Conservation (phyloP, 495 filamentous ascomycete species). For the Penicillium maclennaniae region DNA sequence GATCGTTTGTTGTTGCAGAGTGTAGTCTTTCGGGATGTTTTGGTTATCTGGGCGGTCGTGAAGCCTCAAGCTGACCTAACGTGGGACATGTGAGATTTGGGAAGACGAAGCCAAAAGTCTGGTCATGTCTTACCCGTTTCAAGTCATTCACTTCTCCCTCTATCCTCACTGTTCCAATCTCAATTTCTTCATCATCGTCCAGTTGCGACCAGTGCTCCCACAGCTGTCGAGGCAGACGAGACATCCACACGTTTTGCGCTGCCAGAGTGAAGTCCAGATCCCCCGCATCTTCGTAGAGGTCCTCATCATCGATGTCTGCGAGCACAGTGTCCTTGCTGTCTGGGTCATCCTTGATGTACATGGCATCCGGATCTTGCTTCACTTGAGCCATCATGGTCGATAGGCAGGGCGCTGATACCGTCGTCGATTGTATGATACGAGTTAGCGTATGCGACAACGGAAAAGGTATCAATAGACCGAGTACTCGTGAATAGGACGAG, state of each 20-base stretch:
- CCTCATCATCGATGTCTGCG: slow-evolving; percentile 62
- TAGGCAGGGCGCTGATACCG: not conserved
- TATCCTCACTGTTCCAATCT: slow-evolving; percentile 74
- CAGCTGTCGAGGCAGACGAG: slow-evolving; percentile 70
- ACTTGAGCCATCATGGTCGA: slow-evolving; percentile 29
- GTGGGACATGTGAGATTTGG: not conserved
- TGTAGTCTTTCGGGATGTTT: slow-evolving; percentile 77
- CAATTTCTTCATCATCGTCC: slow-evolving; percentile 58
- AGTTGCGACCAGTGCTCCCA: slow-evolving; percentile 64
- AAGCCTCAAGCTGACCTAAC: slow-evolving; percentile 48
- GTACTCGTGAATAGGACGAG: not conserved
- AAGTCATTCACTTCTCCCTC: slow-evolving; percentile 51
- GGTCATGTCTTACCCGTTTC: slow-evolving; percentile 39
- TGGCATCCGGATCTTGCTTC: slow-evolving; percentile 38
- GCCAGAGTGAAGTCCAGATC: slow-evolving; percentile 72
- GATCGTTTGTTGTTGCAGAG: slow-evolving; percentile 58
- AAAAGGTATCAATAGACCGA: not conserved
- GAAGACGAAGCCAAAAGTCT: not conserved
- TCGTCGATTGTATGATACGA: not conserved
- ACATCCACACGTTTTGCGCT: slow-evolving; percentile 61
- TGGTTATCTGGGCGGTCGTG: slow-evolving; percentile 55
- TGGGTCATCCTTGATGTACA: slow-evolving; percentile 63
- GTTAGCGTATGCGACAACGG: not conserved
- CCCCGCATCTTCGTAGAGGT: slow-evolving; percentile 82
- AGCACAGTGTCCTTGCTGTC: slow-evolving; percentile 57